phyloP scores from a whole-genome alignment of 2,329 filamentous ascomycete species.

The Rhexocercosporidium sp. region DNA sequence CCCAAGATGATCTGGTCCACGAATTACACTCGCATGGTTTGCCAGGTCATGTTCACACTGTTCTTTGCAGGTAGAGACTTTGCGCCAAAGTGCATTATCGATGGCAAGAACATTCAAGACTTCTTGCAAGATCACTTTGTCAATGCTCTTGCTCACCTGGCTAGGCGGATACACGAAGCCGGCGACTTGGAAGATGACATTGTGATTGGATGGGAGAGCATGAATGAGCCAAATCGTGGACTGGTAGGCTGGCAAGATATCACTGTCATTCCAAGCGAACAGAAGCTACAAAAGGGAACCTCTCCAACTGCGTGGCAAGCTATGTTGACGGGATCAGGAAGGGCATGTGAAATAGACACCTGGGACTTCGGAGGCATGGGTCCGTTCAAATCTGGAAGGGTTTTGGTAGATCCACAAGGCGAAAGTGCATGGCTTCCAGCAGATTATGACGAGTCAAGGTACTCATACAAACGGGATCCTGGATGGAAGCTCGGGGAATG shows the following conservation, averaged over 20 bases:
- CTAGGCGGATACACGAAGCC: slow-evolving; percentile 84
- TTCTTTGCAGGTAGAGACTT: slow-evolving; percentile 93
- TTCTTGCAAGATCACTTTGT: slow-evolving; percentile 90
- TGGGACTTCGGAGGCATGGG: slow-evolving; percentile 96
- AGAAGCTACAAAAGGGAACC: slow-evolving; percentile 90
- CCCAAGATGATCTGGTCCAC: slow-evolving; percentile 99
- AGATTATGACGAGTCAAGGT: slow-evolving; percentile 84
- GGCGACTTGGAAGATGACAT: slow-evolving; percentile 86
- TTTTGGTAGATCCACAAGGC: slow-evolving; percentile 86
- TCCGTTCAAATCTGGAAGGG: slow-evolving; percentile 84
- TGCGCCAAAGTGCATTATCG: slow-evolving; percentile 93
- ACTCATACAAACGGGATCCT: slow-evolving; percentile 87
- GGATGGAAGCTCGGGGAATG: slow-evolving; percentile 94
- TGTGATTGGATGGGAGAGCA: slow-evolving; percentile 92
- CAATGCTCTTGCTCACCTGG: slow-evolving; percentile 78
- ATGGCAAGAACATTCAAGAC: slow-evolving; percentile 95
- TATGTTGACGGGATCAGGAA: slow-evolving; percentile 87
- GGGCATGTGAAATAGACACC: slow-evolving; percentile 85
- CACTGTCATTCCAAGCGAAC: slow-evolving; percentile 79
- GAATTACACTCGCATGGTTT: slow-evolving; percentile 88
- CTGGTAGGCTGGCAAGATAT: slow-evolving; percentile 85
- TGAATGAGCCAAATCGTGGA: slow-evolving; percentile 94
- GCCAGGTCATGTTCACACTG: slow-evolving; percentile 89
- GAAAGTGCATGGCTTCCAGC: slow-evolving; percentile 81
- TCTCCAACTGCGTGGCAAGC: slow-evolving; percentile 94